Evolutionary conservation across 2,329 filamentous ascomycete genomes (phyloP), one percentile per base, ranked within the genome.

Genomic region (Chaetomium sp.): DNA sequence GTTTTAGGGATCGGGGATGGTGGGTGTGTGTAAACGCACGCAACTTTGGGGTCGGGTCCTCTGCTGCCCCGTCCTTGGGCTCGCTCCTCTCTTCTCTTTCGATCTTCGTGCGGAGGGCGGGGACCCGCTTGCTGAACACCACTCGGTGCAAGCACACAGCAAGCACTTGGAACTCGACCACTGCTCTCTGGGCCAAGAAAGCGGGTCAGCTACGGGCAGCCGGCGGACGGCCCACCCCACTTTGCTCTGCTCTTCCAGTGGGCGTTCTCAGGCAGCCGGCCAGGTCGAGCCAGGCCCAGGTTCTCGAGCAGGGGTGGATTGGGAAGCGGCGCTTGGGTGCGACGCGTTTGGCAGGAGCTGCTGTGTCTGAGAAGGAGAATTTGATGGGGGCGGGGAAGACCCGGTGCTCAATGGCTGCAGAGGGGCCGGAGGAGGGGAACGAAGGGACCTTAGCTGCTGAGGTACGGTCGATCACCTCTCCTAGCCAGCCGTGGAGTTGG

Each of bases 261-360:
- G 19, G 19, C 19, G 19, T 27, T 27, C 19, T 27, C 19, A 27
- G 19, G 19, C 19, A 27, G 19, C 2, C 19, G 3, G 19, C 19
- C 19, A 27, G 19, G 19, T 3, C 19, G 19, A 43, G 53, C 43
- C 53, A 47, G 52, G 48, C n/a, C 33, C 53, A 47, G 52, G 48
- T 10, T 32, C 9, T 55, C n/a, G 43, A 55, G 43, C 53, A 51
- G 53, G 53, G 53, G 40, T 55, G 11, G 53, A 52, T 36, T 27
- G 19, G 19, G 19, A 27, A 27, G 33, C n/a, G 48, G 48, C 48
- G 48, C 53, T 55, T 54, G 53, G 27, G 11, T 34, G 19, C 27
- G 32, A n/a, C 53, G 53, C 48, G 53, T 50, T 54, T 53, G 44
- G 51, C 52, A 53, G 51, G 44, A 53, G 52, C 40, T 49, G 14